Evolutionary conservation across 2,329 filamentous ascomycete genomes (phyloP).

Genomic region (Lasiodiplodia citricola): DNA sequence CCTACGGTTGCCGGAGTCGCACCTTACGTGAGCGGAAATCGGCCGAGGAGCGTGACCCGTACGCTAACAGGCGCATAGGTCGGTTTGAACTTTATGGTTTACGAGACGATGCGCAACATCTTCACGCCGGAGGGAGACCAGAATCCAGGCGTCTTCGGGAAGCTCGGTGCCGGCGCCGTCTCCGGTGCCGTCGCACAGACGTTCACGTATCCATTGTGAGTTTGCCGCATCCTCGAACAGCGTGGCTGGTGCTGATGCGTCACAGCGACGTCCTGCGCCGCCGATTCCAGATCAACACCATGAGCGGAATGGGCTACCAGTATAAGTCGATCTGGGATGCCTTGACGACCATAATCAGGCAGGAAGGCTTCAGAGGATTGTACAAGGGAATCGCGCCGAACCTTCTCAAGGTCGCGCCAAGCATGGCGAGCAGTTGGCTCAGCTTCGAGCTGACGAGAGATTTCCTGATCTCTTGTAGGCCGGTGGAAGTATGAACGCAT

Average conservation of each 20-base stretch:
- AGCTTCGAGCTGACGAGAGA: constrained; percentile 95
- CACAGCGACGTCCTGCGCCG: constrained; percentile 87
- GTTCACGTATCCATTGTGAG: constrained; percentile 97
- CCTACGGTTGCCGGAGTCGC: constrained; percentile 95
- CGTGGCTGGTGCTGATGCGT: neutral
- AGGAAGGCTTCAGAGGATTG: constrained; percentile 83
- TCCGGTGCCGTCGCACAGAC: constrained; percentile 97
- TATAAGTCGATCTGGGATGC: constrained; percentile 90
- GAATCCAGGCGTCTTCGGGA: constrained; percentile 78
- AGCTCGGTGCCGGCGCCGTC: constrained; percentile 86
- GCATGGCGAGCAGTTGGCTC: constrained; percentile 98
- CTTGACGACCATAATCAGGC: constrained; percentile 75
- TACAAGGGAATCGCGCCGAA: constrained; percentile 98
- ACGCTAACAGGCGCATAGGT: constrained; percentile 61
- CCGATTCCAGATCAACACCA: constrained; percentile 98
- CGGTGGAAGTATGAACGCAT: constrained; percentile 15
- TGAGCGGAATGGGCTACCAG: constrained; percentile 97
- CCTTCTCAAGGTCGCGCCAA: constrained; percentile 93
- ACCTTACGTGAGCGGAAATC: constrained; percentile 69
- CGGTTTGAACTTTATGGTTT: constrained; percentile 98
- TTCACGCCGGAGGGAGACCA: constrained; percentile 87
- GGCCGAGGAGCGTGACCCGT: constrained; percentile 48
- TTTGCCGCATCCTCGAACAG: neutral
- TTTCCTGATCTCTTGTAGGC: constrained; percentile 68
- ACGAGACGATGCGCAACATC: constrained; percentile 83